phyloP scores from a whole-genome alignment of 108 stramenopile species.

The Cyclotella kingstonii region DNA sequence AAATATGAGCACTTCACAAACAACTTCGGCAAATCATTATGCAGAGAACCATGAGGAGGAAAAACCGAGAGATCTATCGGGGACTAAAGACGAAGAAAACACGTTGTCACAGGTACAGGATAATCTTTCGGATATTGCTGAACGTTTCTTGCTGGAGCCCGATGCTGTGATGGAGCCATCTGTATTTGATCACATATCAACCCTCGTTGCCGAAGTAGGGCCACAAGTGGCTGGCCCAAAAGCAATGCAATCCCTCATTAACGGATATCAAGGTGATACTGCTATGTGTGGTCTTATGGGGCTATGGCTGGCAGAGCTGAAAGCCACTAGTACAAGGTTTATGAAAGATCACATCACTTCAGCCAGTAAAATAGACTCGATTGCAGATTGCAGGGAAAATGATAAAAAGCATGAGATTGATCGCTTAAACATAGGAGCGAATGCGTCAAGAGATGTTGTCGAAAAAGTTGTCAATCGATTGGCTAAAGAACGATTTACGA shows the following conservation, averaged over 20 bases:
- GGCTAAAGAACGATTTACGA: conserved; percentile 75
- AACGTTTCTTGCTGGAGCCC: conserved; percentile 51
- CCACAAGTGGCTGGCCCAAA: conserved; percentile 53
- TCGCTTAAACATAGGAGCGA: conserved; percentile 26
- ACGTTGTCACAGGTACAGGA: conserved; percentile 26
- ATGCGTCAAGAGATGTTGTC: conserved; percentile 60
- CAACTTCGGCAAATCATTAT: neutral
- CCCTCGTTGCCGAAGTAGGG: conserved; percentile 32
- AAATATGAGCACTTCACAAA: conserved; percentile 5
- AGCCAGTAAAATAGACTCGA: neutral
- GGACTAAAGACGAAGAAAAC: conserved; percentile 1
- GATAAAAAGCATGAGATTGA: conserved; percentile 1
- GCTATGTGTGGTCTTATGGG: conserved; percentile 76
- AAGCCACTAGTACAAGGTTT: conserved; percentile 19
- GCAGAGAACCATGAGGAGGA: neutral
- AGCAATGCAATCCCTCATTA: conserved; percentile 62
- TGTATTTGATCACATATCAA: conserved; percentile 24
- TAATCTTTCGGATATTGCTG: conserved; percentile 57
- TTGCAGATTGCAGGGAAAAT: conserved; percentile 4
- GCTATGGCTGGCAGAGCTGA: conserved; percentile 73
- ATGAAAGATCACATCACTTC: too few relatives aligned
- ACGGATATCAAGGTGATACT: conserved; percentile 67
- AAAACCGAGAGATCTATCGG: neutral
- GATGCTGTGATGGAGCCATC: conserved; percentile 78
- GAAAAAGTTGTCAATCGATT: conserved; percentile 65